phyloP scores from a whole-genome alignment of 1,284 basidiomycete species.

The Austroboletus olivaceoglutinosus region DNA sequence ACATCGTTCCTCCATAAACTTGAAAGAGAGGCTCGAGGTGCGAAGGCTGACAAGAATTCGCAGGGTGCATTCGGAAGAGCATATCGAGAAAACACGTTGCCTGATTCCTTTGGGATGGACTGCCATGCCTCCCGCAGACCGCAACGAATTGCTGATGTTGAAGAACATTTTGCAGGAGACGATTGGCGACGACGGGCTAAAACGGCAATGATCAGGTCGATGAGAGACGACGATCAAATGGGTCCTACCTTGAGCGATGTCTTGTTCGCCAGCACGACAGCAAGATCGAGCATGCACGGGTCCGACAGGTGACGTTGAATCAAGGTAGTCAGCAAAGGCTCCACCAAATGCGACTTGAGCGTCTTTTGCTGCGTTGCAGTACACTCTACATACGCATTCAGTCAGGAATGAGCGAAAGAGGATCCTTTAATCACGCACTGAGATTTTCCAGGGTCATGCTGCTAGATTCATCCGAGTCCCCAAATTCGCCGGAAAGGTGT shows the following conservation, averaged over 20 bases:
- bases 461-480: conserved; percentile 17
- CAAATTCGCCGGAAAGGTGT: conserved; percentile 35
- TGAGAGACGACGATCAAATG: background rate
- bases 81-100: conserved; percentile 56
- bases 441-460: conserved; percentile 34
- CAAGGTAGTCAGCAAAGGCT: conserved; percentile 69
- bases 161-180: conserved; percentile 58
- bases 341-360: conserved; percentile 63
- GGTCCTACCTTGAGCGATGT: conserved; percentile 58
- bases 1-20: conserved; percentile 74
- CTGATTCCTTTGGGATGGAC: conserved; percentile 38
- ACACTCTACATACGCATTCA: conserved; percentile 22
- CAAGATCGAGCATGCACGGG: conserved; percentile 46
- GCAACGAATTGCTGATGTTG: conserved; percentile 60
- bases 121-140: conserved; percentile 31
- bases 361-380: conserved; percentile 31
- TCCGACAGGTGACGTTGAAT: conserved; percentile 60
- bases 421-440: conserved; percentile 33
- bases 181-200: conserved; percentile 63
- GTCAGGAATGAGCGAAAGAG: background rate
- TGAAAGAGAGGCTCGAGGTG: conserved; percentile 74
- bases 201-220: background rate
- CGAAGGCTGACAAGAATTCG: conserved; percentile 78
- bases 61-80: conserved; percentile 73
- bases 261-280: conserved; percentile 42